Percentiles rank a stretch among this genome's conserved stretches.
Evolutionary conservation across 2,329 filamentous ascomycete genomes (phyloP).

Genomic region (Didymella lethalis): DNA sequence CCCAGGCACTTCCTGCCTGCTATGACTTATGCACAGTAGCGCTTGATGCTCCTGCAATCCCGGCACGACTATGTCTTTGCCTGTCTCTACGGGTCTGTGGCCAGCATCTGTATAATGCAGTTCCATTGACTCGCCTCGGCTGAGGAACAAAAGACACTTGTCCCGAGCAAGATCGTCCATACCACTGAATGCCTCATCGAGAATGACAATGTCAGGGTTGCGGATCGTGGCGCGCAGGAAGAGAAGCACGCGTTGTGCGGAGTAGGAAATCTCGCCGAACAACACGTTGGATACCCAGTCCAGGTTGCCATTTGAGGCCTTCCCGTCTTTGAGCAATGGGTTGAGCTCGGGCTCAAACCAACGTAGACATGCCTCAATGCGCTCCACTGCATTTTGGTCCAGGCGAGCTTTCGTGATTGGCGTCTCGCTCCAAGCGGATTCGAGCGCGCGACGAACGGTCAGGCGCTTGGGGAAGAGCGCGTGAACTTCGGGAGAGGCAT

Average conservation of each 20-base stretch:
- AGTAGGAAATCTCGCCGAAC: constrained; percentile 80
- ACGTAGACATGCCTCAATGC: constrained; percentile 72
- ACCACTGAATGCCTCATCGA: constrained; percentile 61
- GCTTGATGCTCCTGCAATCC: constrained; percentile 78
- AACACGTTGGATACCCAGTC: constrained; percentile 72
- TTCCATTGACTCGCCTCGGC: constrained; percentile 52
- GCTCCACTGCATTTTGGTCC: constrained; percentile 61
- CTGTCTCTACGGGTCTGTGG: constrained; percentile 53
- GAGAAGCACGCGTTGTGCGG: constrained; percentile 82
- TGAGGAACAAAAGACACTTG: constrained; percentile 84
- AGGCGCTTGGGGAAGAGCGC: constrained; percentile 85
- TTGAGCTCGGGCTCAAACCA: constrained; percentile 85
- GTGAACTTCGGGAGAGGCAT: constrained; percentile 93
- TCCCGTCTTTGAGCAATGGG: constrained; percentile 50
- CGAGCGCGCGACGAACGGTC: constrained; percentile 75
- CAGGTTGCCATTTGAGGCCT: constrained; percentile 28
- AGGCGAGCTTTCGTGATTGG: constrained; percentile 76
- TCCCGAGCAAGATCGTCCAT: constrained; percentile 71
- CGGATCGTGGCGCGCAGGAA: constrained; percentile 68
- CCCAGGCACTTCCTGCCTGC: constrained; percentile 87
- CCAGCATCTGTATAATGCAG: constrained; percentile 47
- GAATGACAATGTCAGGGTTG: constrained; percentile 58
- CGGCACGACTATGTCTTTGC: constrained; percentile 60
- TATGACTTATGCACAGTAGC: constrained; percentile 89
- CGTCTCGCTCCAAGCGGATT: constrained; percentile 90